Conservation (phyloP, 2,329 filamentous ascomycete species). For the Cercospora sp. region DNA sequence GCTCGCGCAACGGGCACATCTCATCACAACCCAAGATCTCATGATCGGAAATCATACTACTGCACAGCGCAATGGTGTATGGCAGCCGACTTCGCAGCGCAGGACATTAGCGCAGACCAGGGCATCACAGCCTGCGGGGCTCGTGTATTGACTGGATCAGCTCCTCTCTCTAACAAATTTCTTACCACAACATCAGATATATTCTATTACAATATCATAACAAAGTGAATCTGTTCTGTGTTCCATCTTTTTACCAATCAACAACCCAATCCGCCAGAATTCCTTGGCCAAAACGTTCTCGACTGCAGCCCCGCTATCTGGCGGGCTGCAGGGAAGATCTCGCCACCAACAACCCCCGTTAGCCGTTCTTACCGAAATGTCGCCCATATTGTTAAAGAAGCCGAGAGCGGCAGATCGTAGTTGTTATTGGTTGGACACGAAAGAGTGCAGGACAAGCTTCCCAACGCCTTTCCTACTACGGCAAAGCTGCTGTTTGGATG, state of each 20-base stretch:
- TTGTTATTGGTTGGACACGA: background rate
- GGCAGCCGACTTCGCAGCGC: background rate
- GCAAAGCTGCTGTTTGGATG: background rate
- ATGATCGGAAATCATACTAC: background rate
- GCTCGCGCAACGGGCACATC: background rate
- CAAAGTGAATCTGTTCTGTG: background rate
- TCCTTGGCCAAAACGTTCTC: background rate
- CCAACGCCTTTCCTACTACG: background rate
- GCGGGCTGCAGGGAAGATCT: background rate
- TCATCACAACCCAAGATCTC: background rate
- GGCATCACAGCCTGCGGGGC: background rate
- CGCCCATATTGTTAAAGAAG: background rate
- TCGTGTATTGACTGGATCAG: background rate
- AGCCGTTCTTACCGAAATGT: conserved; percentile 3
- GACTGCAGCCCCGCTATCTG: background rate
- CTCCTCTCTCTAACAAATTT: background rate
- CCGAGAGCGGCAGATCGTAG: background rate
- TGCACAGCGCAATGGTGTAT: background rate
- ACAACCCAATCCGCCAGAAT: background rate
- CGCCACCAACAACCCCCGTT: background rate
- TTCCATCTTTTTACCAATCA: background rate
- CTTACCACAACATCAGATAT: background rate
- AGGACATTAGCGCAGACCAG: background rate
- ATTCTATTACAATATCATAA: background rate
- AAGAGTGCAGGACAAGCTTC: conserved; percentile 7